Base-by-base conservation (phyloP, 768 basidiomycete genomes). In the Clavaria fumosa region DNA sequence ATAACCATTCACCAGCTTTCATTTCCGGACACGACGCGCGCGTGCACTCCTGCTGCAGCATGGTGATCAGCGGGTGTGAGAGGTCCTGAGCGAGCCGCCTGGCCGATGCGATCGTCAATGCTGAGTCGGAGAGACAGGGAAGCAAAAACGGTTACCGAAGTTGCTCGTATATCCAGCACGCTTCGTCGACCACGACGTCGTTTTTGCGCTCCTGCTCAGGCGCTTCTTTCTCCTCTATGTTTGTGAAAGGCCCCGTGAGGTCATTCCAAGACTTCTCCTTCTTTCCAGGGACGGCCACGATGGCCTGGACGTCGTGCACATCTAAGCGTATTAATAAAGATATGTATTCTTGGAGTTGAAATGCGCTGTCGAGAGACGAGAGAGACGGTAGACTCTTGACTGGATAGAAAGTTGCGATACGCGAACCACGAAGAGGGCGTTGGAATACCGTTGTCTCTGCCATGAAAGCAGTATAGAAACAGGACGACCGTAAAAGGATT, bases 1-100 rank as follows among this genome's bases (percentile, higher is more conserved):
- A 97, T 20, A 86, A 67, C 93, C 93, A 96, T 63, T 96, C 88
- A 39, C 85, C 86, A n/a, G 91, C 90, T 56, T 91, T 91, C 93
- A 99, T 99, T 59, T 93, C 80, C 1, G 90, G 86, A 63, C 93
- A 99, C 7, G 79, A 72, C 23, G 68, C 59, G 26, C 84, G 73
- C 9, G 78, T 85, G 53, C 91, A 97, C 53, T 86, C 84, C 47
- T 79, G 75, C 52, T 89, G 86, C 27, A 90, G 60, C 52, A 74
- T 76, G 1, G 80, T 83, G 32, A 91, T 82, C 28, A 89, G 65
- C 4, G 86, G 85, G 48, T 86, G 78, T 0, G 81, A 76, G 22
- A 91, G 64, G 54, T 91, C 88, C 55, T 85, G 82, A 4, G 85
- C 83, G 7, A 91, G 71, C 15, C 88, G 83, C 49, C 86, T 90